These are phyloP conservation scores for Russula dissimulans DNA, from an alignment of 768 basidiomycete species.

Conservation along the genomic window DNA sequence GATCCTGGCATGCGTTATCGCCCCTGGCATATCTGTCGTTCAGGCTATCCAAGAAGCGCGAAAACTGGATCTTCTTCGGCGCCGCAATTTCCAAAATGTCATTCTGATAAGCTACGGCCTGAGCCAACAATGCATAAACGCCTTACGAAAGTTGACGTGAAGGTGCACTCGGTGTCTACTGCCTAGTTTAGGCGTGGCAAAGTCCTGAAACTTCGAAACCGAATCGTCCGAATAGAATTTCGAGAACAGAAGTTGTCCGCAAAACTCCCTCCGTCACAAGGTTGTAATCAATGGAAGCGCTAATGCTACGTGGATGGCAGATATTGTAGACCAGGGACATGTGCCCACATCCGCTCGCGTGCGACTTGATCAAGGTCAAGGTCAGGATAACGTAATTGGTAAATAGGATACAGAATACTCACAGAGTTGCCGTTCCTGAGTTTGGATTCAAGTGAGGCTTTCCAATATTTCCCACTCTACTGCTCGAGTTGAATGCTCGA, in stretches of 20 bases:
- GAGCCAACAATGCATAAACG: not conserved
- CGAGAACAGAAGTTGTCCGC: not conserved
- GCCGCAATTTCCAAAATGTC: not conserved
- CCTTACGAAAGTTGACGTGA: not conserved
- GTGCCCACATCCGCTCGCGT: not conserved
- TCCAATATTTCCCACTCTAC: conserved; percentile 44
- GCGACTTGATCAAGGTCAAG: not conserved
- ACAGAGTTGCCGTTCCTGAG: not conserved
- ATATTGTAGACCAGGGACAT: not conserved
- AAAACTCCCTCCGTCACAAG: not conserved
- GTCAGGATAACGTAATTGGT: not conserved
- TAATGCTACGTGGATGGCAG: not conserved
- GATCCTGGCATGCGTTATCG: not conserved
- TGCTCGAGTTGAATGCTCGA: conserved; percentile 49
- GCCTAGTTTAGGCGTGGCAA: not conserved
- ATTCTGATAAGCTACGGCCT: not conserved
- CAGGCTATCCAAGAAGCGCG: not conserved
- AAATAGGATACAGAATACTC: not conserved
- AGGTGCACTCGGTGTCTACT: not conserved
- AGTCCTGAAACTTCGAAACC: not conserved
- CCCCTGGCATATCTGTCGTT: not conserved
- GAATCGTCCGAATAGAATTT: not conserved
- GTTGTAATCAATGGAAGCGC: not conserved
- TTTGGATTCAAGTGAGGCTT: too few species aligned
- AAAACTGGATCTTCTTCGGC: not conserved